Conservation (phyloP, 208 protist species). For the Entamoeba nuttalli region DNA sequence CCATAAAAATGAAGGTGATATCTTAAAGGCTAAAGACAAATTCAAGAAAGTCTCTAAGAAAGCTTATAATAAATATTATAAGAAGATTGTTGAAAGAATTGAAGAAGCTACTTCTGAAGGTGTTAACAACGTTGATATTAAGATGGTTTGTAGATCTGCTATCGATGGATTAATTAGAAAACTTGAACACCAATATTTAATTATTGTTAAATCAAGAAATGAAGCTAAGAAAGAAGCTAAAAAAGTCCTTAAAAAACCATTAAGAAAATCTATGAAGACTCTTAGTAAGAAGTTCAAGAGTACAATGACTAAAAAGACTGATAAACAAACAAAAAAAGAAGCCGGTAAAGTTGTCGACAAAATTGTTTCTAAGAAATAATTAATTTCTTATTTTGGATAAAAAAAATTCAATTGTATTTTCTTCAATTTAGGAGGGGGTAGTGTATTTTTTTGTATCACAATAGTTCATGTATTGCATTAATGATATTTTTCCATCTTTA, state of each 20-base stretch:
- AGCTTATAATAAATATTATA: neutral
- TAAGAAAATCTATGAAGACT: neutral
- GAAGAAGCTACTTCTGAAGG: neutral
- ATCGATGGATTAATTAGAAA: neutral
- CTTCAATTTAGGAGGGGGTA: no score
- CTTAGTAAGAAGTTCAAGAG: neutral
- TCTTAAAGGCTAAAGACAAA: neutral
- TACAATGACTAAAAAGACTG: neutral
- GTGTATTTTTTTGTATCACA: no score
- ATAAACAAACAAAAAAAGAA: no score
- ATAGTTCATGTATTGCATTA: no score
- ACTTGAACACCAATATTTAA: neutral
- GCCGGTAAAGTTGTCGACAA: no score
- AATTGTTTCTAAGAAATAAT: no score
- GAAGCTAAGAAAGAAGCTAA: neutral
- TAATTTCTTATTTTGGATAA: no score
- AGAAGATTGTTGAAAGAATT: neutral
- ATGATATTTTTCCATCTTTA: no score
- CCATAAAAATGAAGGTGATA: neutral
- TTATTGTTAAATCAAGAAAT: neutral
- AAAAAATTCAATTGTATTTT: no score
- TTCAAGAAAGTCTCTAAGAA: neutral
- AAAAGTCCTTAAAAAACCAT: neutral
- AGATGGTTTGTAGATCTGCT: neutral
- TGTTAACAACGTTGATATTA: neutral